These are phyloP conservation scores for Talaromyces verruculosus DNA, from an alignment of 2,329 filamentous ascomycete species.

Conservation along the genomic window DNA sequence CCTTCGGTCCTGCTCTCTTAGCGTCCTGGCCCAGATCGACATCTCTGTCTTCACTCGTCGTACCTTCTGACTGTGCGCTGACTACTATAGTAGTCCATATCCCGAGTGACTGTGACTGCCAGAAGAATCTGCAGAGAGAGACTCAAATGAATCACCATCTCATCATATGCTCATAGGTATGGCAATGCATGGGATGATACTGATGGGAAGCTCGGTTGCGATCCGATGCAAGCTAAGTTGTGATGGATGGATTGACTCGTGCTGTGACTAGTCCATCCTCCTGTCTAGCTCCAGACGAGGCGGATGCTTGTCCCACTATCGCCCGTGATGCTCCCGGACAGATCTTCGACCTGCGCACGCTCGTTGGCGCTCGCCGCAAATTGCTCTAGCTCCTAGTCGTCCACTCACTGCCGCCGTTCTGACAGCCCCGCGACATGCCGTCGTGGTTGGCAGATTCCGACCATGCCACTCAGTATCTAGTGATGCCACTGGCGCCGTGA, in stretches of 20 bases:
- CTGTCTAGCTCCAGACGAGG: neutral
- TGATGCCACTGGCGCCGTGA: conserved; percentile 11
- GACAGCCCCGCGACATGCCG: conserved; percentile 17
- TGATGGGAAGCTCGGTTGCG: conserved; percentile 12
- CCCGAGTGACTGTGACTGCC: neutral
- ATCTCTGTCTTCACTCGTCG: neutral
- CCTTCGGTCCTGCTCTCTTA: neutral
- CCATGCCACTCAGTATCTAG: neutral
- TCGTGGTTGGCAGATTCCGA: conserved; percentile 12
- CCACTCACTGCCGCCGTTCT: conserved; percentile 19
- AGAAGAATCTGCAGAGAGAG: neutral
- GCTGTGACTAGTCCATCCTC: neutral
- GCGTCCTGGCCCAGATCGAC: neutral
- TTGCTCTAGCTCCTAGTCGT: conserved; percentile 15
- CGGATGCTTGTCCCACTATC: conserved; percentile 2
- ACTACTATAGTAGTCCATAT: neutral
- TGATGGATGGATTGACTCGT: conserved; percentile 4
- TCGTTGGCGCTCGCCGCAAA: conserved; percentile 23
- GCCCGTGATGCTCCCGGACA: conserved; percentile 19
- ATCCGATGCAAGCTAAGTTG: conserved; percentile 20
- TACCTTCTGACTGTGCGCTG: neutral
- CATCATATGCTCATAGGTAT: neutral
- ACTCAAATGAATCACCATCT: neutral
- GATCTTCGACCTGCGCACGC: conserved; percentile 16
- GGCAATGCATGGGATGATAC: neutral